Evolutionary conservation across 768 basidiomycete species (phyloP), one percentile per base, ranked within the genome.

Genomic region (Naganishia kalamii): DNA sequence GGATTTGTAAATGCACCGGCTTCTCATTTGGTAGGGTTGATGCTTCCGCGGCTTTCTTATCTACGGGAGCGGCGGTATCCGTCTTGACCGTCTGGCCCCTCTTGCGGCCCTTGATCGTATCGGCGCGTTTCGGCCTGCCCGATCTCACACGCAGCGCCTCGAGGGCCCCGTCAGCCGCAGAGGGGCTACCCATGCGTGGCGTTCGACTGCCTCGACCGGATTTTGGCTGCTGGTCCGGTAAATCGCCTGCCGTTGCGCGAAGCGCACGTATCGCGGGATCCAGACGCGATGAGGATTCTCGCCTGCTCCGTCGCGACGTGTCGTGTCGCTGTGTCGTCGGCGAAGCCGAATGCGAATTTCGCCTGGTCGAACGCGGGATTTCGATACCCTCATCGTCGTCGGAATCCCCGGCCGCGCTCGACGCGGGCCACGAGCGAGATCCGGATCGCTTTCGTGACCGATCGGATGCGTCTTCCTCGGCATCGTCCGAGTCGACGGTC

Each of bases 201-300:
- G 66, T 68, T 15, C 61, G 41, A 13, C 33, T 48, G 7, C 62
- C 62, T 13, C 21, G 25, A 7, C 73, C 69, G 3, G 72, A 68
- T 3, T 68, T 57, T 13, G 70, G 69, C 11, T 30, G 40, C 17
- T 29, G 21, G 12, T 52, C 52, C 6, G 23, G 43, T 10, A 52
- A 59, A 3, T 64, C 62, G 27, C 66, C 70, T 3, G 71, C 68
- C 0, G 73, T 70, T 3, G 70, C 70, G 46, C 71, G 52, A 4
- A 77, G 66, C 13, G 75, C 76, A 46, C 71, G 65, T 1, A 75
- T 70, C 3, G 76, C 76, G 27, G 75, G 65, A 19, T 66, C 37
- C 0, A 73, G 66, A 47, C 66, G 62, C 12, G 64, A 50, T 43
- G 67, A 72, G 21, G 74, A 73, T 64, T 73, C 60, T 49, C 75